A percentile compares a stretch with the other conserved stretches of the same genome.
Evolutionary conservation across 768 basidiomycete genomes (phyloP).

Genomic region (Candolleomyces efflorescens): DNA sequence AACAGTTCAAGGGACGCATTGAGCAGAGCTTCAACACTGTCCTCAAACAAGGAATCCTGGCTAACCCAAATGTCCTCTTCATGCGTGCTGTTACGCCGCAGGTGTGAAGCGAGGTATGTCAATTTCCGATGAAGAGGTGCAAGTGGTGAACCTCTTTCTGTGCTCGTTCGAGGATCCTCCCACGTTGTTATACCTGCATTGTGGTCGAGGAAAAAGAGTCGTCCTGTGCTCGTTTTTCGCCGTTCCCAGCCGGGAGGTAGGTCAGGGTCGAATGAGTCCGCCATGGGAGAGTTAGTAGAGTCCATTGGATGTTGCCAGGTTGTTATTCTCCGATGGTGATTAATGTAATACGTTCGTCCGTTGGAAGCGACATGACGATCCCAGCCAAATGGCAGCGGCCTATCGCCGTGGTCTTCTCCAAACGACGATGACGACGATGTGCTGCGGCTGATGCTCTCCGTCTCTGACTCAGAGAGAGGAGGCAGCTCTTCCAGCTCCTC

Average conservation of each 20-base stretch:
- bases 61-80: neutral
- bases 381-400: slow-evolving; percentile 1
- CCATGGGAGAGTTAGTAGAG: neutral
- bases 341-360: neutral
- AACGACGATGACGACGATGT: neutral
- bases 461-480: too few relatives aligned
- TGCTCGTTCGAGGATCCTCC: neutral
- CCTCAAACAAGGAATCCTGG: neutral
- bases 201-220: neutral
- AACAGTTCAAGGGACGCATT: neutral
- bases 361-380: neutral
- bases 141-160: neutral
- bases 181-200: neutral
- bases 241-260: neutral
- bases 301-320: neutral
- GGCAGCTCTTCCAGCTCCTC: too few relatives aligned
- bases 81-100: neutral
- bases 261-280: neutral
- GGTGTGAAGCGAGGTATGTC: neutral
- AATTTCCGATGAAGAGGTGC: slow-evolving; percentile 1
- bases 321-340: neutral
- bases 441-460: too few relatives aligned
- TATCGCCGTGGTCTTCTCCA: neutral
- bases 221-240: neutral
- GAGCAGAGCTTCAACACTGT: neutral